A percentile compares a stretch with the other conserved stretches of the same genome.
These are phyloP conservation scores for Microthlaspi erraticum DNA, from an alignment of 345 rosid genomes.

Conservation along the genomic window DNA sequence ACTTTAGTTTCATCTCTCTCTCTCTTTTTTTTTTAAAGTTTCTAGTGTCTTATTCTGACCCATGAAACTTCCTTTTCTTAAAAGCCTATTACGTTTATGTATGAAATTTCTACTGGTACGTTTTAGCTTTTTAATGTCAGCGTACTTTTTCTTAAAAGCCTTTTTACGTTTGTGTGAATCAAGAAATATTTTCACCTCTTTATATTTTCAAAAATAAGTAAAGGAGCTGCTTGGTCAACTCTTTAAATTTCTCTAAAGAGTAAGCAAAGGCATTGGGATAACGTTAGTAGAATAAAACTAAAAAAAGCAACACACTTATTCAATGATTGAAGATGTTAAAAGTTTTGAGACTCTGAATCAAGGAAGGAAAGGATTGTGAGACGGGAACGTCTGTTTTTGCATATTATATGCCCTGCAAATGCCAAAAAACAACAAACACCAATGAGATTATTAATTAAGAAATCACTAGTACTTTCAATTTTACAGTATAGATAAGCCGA, in stretches of 20 bases:
- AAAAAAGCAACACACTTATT: background rate
- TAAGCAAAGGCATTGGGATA: background rate
- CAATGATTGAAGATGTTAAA: background rate
- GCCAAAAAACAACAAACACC: constrained; percentile 25
- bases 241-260: background rate
- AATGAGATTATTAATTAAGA: background rate
- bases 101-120: background rate
- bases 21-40: background rate
- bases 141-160: background rate
- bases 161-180: background rate
- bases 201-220: too few species aligned
- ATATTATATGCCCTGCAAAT: constrained; percentile 70
- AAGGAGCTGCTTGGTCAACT: too few species aligned
- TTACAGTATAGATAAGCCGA: background rate
- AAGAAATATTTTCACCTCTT: background rate
- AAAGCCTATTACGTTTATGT: background rate
- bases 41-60: constrained; percentile 1
- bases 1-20: constrained; percentile 6
- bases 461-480: background rate
- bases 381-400: constrained; percentile 69
- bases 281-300: background rate
- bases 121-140: too few species aligned
- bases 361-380: constrained; percentile 92
- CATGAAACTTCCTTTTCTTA: background rate
- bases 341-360: constrained; percentile 36